A percentile compares a stretch with the other conserved stretches of the same genome.
Evolutionary conservation across 257 asterid species (phyloP).

Genomic region (Solanum medicagineum): DNA sequence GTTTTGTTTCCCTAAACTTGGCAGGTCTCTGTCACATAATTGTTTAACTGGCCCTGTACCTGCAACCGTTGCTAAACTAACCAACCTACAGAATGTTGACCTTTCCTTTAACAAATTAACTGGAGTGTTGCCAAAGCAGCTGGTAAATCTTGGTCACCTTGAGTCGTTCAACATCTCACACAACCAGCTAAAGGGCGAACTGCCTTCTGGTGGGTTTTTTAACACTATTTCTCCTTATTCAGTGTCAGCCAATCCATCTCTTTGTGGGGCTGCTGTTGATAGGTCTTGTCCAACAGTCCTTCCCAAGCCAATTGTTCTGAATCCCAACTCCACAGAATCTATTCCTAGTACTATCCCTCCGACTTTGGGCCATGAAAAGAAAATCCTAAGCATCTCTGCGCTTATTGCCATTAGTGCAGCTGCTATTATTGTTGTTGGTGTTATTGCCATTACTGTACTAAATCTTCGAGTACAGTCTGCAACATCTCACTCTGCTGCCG

Average conservation of each 20-base stretch:
- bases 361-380: constrained; percentile 42
- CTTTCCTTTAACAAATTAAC: constrained; percentile 67
- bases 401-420: constrained; percentile 91
- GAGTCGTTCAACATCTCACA: constrained; percentile 64
- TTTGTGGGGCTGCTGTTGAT: constrained; percentile 68
- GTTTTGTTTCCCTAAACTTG: constrained; percentile 4
- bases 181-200: constrained; percentile 73
- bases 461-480: constrained; percentile 68
- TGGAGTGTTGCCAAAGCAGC: constrained; percentile 62
- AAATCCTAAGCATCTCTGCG: constrained; percentile 74
- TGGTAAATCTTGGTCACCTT: constrained; percentile 53
- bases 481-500: constrained; percentile 37
- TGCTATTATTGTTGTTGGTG: constrained; percentile 66
- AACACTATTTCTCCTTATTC: constrained; percentile 70
- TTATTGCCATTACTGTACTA: constrained; percentile 69
- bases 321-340: constrained; percentile 61
- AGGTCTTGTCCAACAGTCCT: constrained; percentile 50
- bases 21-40: constrained; percentile 60
- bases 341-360: constrained; percentile 33
- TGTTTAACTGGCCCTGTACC: constrained; percentile 55
- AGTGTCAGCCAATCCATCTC: constrained; percentile 55
- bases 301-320: constrained; percentile 82
- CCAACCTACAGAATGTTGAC: constrained; percentile 44
- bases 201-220: constrained; percentile 70
- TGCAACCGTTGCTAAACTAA: constrained; percentile 41